Conservation (phyloP, 345 rosid genomes). For the Acer negundo region DNA sequence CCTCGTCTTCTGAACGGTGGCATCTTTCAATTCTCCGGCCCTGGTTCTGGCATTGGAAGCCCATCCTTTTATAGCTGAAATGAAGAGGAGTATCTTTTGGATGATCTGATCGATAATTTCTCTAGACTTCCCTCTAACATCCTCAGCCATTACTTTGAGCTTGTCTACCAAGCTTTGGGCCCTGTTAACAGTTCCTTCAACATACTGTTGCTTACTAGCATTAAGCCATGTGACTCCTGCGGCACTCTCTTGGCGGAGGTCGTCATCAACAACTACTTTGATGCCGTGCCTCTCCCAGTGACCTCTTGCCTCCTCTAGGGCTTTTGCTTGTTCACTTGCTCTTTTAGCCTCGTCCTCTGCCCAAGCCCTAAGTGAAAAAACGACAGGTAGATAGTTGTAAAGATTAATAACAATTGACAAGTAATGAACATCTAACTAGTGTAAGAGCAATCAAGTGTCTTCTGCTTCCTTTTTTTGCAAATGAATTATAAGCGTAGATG, state of each 20-base stretch:
- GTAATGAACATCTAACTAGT: neutral
- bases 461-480: neutral
- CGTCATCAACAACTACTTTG: slow-evolving; percentile 76
- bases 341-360: slow-evolving; percentile 93
- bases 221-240: slow-evolving; percentile 60
- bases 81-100: slow-evolving; percentile 42
- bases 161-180: slow-evolving; percentile 53
- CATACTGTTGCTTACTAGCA: slow-evolving; percentile 51
- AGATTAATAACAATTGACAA: neutral
- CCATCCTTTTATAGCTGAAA: slow-evolving; percentile 52
- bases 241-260: slow-evolving; percentile 67
- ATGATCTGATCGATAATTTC: slow-evolving; percentile 51
- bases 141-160: slow-evolving; percentile 59
- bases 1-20: slow-evolving; percentile 33
- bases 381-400: neutral
- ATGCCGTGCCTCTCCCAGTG: slow-evolving; percentile 88
- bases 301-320: slow-evolving; percentile 82
- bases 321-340: slow-evolving; percentile 78
- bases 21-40: slow-evolving; percentile 33
- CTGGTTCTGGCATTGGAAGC: slow-evolving; percentile 24
- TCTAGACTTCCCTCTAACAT: slow-evolving; percentile 53
- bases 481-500: neutral
- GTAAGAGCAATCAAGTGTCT: neutral
- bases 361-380: slow-evolving; percentile 64
- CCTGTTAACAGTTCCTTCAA: slow-evolving; percentile 59